Conservation (phyloP, 2,329 filamentous ascomycete species). For the Simplicillium aogashimaense region DNA sequence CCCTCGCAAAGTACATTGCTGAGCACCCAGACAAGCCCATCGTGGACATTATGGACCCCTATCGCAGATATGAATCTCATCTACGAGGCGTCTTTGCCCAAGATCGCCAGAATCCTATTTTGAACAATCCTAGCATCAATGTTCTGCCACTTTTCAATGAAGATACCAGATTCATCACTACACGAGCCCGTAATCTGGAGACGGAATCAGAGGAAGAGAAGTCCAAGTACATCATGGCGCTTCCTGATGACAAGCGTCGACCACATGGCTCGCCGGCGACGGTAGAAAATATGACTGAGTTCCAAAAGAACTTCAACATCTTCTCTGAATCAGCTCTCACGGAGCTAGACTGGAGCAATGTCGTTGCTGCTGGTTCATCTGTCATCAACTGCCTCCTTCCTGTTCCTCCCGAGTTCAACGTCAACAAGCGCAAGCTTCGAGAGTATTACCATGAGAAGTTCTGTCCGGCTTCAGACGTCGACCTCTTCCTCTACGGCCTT, state of each 20-base stretch:
- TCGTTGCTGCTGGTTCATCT: constrained; percentile 71
- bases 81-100: constrained; percentile 62
- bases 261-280: constrained; percentile 54
- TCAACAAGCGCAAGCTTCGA: constrained; percentile 52
- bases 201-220: constrained; percentile 50
- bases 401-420: constrained; percentile 50
- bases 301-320: constrained; percentile 68
- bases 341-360: constrained; percentile 73
- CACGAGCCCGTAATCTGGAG: constrained; percentile 50
- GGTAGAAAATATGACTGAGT: constrained; percentile 57
- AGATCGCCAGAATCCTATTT: constrained; percentile 46
- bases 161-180: constrained; percentile 45
- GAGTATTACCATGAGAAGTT: constrained; percentile 76
- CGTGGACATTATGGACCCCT: constrained; percentile 51
- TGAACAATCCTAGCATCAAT: constrained; percentile 50
- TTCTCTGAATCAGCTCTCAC: constrained; percentile 71
- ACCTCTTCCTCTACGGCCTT: constrained; percentile 75
- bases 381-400: constrained; percentile 72
- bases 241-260: constrained; percentile 52
- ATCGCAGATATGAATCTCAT: constrained; percentile 56
- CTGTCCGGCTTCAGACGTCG: constrained; percentile 76
- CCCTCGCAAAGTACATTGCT: constrained; percentile 42
- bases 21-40: constrained; percentile 43
- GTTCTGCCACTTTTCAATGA: constrained; percentile 56
- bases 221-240: constrained; percentile 59